phyloP scores from a whole-genome alignment of 768 basidiomycete genomes.

The Leccinum pellstonianum region DNA sequence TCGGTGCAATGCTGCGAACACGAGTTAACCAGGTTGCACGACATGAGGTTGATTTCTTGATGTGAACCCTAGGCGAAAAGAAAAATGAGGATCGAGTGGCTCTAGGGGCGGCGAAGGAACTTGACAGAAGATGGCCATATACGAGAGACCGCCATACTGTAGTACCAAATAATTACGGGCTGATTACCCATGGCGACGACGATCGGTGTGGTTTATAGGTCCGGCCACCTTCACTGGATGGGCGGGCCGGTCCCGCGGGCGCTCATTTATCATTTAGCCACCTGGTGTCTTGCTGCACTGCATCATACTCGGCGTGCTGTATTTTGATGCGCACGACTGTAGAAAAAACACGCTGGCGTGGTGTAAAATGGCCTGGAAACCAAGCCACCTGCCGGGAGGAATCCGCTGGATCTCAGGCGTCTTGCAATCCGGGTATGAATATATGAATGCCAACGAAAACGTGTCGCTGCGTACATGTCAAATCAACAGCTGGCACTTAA shows the following conservation, averaged over 20 bases:
- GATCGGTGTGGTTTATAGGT: slow-evolving; percentile 1
- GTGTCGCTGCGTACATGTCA: slow-evolving; percentile 27
- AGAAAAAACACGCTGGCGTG: slow-evolving; percentile 2
- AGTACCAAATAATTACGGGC: slow-evolving; percentile 8
- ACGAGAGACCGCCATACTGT: slow-evolving; percentile 17
- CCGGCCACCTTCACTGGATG: background rate
- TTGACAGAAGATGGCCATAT: slow-evolving; percentile 20
- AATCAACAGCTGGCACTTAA: slow-evolving; percentile 5
- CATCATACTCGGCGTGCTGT: slow-evolving; percentile 9
- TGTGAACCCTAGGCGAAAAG: slow-evolving; percentile 30
- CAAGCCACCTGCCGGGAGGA: slow-evolving; percentile 1
- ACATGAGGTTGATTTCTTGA: slow-evolving; percentile 36
- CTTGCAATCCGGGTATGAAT: slow-evolving; percentile 1
- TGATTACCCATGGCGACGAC: slow-evolving; percentile 3
- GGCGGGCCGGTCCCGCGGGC: background rate
- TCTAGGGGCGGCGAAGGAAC: slow-evolving; percentile 30
- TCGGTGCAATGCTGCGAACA: slow-evolving; percentile 32
- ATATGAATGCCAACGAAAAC: slow-evolving; percentile 11
- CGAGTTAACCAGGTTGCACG: slow-evolving; percentile 38
- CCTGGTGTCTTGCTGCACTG: slow-evolving; percentile 12
- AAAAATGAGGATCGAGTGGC: slow-evolving; percentile 39
- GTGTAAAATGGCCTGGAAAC: slow-evolving; percentile 3
- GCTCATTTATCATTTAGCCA: slow-evolving; percentile 8
- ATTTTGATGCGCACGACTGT: slow-evolving; percentile 8
- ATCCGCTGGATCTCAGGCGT: background rate